Conservation (phyloP, 2,329 filamentous ascomycete species). For the Microdochium paspali region DNA sequence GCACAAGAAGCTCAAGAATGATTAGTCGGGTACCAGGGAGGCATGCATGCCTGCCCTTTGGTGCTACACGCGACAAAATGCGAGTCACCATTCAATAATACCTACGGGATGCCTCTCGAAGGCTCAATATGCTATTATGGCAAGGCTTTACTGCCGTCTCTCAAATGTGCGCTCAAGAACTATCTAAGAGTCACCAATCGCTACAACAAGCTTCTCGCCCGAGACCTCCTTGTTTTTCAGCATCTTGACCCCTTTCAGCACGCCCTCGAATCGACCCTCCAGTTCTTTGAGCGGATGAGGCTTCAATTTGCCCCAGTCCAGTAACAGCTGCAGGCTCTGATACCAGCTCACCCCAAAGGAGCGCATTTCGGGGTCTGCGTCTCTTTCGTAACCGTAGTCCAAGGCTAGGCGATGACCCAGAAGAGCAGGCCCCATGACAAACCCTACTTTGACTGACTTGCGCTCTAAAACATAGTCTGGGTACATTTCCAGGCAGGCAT, state of each 20-base stretch:
- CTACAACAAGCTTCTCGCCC: slow-evolving; percentile 5
- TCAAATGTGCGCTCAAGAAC: too few species aligned
- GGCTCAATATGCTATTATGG: too few species aligned
- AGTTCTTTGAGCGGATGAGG: slow-evolving; percentile 8
- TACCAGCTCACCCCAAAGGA: slow-evolving; percentile 3
- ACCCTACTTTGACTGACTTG: slow-evolving; percentile 8
- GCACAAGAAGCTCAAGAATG: too few species aligned
- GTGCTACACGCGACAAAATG: too few species aligned
- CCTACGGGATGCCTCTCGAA: too few species aligned
- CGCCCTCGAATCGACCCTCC: slow-evolving; percentile 8
- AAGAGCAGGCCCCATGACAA: slow-evolving; percentile 5
- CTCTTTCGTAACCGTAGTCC: slow-evolving; percentile 3
- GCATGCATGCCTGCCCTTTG: too few species aligned
- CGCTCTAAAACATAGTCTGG: slow-evolving; percentile 3
- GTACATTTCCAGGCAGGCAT: slow-evolving; percentile 22
- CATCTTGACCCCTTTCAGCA: slow-evolving; percentile 5
- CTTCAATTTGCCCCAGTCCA: slow-evolving; percentile 5
- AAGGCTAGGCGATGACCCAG: slow-evolving; percentile 4
- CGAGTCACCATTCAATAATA: too few species aligned
- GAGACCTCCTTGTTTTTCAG: slow-evolving; percentile 5
- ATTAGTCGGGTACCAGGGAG: too few species aligned
- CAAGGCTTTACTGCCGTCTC: too few species aligned
- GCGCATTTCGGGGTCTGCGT: slow-evolving; percentile 1
- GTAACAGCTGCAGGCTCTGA: slow-evolving; percentile 4
- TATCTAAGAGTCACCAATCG: too few species aligned